These are phyloP conservation scores for Dothistroma pini DNA, from an alignment of 2,329 filamentous ascomycete species.

Conservation along the genomic window DNA sequence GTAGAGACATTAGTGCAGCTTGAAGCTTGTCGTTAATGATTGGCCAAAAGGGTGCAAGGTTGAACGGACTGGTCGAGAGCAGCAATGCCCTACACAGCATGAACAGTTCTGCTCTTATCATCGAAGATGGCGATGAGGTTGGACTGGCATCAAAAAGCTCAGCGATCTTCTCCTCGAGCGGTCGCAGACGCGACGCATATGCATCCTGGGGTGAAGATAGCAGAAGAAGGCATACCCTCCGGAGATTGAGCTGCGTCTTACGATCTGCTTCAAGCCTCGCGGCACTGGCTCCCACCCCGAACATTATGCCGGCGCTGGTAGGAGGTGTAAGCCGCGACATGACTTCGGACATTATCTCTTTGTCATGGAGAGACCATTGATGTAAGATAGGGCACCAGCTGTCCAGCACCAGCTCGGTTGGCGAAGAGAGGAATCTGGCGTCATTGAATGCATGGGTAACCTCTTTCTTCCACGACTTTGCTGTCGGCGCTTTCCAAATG, in stretches of 20 bases:
- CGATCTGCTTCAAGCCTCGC: slow-evolving; percentile 93
- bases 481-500: slow-evolving; percentile 70
- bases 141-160: slow-evolving; percentile 81
- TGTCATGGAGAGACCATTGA: slow-evolving; percentile 82
- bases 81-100: slow-evolving; percentile 80
- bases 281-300: slow-evolving; percentile 93
- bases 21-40: slow-evolving; percentile 83
- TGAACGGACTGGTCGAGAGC: slow-evolving; percentile 72
- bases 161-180: slow-evolving; percentile 75
- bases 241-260: slow-evolving; percentile 84
- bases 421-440: slow-evolving; percentile 73
- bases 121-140: slow-evolving; percentile 86
- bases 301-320: slow-evolving; percentile 92
- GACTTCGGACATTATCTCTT: slow-evolving; percentile 80
- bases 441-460: slow-evolving; percentile 91
- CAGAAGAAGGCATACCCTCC: slow-evolving; percentile 74
- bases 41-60: slow-evolving; percentile 85
- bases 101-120: slow-evolving; percentile 83
- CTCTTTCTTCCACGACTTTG: slow-evolving; percentile 92
- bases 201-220: slow-evolving; percentile 73
- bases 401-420: slow-evolving; percentile 60
- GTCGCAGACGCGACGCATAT: slow-evolving; percentile 70
- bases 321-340: slow-evolving; percentile 75
- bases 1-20: slow-evolving; percentile 69
- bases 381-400: slow-evolving; percentile 81